Evolutionary conservation across 2,329 filamentous ascomycete genomes (phyloP), one percentile per base, ranked within the genome.

Genomic region (Catunica adiposa): DNA sequence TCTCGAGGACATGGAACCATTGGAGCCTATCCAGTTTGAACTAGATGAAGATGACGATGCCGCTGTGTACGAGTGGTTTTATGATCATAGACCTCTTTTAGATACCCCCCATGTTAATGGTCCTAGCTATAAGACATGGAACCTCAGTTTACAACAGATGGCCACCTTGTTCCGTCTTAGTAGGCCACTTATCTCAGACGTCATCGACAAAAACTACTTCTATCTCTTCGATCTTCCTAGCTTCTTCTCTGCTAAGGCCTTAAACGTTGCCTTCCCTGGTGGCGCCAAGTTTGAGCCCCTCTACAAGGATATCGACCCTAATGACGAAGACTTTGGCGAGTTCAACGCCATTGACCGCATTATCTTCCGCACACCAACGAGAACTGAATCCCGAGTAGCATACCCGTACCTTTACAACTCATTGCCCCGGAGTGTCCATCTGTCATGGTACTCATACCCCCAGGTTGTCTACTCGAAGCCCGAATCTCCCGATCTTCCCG

Each of bases 331-430:
- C 66, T 98, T 98, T 69, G 92, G 92, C 69, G 92, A 98, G 69
- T 98, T 98, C 76, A 98, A 98, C 65, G 92, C 92, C 34, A 98
- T 98, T 63, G 92, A 98, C 65, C 87, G 94, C 62, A 98, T 98
- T 69, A 98, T 98, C 62, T 98, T 98, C 76, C 85, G 92, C 61
- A 84, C 86, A 50, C 89, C 90, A 0, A 94, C 97, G 61, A 82
- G 90, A 62, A 98, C 90, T 7, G 92, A 98, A 69, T 96, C 94
- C 64, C 82, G 90, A 48, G 92, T 98, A 46, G 89, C 89, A 0
- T 97, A 87, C 66, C 92, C 92, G 0, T 96, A 84, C 67, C 75
- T 98, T 4, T 98, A 98, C 72, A 98, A 98, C 67, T 95, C 90
- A 17, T 76, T 98, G 4, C 94, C 92, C 1, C 79, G 94, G 63